Conservation (phyloP, 2,329 filamentous ascomycete genomes). For the Neofusicoccum parvum region DNA sequence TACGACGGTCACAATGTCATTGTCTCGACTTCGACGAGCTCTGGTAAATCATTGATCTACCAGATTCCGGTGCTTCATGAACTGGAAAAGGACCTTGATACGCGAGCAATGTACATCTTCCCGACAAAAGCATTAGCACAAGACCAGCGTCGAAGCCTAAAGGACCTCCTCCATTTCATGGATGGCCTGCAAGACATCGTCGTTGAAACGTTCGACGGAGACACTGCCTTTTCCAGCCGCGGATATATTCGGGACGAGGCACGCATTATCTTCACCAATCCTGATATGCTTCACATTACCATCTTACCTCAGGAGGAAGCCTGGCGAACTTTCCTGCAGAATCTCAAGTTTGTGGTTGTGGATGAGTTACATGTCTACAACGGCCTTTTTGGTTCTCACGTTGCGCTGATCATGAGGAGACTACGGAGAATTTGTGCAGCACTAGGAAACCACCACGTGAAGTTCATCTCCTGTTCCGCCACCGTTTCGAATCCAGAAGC, state of each 20-base stretch:
- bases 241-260: conserved; percentile 84
- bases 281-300: conserved; percentile 94
- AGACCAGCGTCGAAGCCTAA: conserved; percentile 86
- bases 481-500: conserved; percentile 90
- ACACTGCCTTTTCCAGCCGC: conserved; percentile 80
- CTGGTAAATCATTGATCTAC: conserved; percentile 97
- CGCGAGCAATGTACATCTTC: conserved; percentile 95
- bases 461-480: conserved; percentile 94
- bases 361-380: conserved; percentile 94
- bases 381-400: conserved; percentile 88
- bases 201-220: conserved; percentile 94
- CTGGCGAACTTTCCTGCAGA: conserved; percentile 87
- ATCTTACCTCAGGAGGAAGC: conserved; percentile 88
- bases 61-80: conserved; percentile 89
- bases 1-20: conserved; percentile 84
- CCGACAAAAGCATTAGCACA: conserved; percentile 96
- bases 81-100: conserved; percentile 73
- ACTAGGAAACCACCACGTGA: conserved; percentile 80
- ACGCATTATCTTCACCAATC: conserved; percentile 94
- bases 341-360: conserved; percentile 84
- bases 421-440: conserved; percentile 86
- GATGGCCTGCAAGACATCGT: conserved; percentile 71
- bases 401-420: conserved; percentile 92
- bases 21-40: conserved; percentile 91
- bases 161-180: conserved; percentile 81